Conservation (phyloP, 2,329 filamentous ascomycete genomes). For the Chrysoporthe cubensis region DNA sequence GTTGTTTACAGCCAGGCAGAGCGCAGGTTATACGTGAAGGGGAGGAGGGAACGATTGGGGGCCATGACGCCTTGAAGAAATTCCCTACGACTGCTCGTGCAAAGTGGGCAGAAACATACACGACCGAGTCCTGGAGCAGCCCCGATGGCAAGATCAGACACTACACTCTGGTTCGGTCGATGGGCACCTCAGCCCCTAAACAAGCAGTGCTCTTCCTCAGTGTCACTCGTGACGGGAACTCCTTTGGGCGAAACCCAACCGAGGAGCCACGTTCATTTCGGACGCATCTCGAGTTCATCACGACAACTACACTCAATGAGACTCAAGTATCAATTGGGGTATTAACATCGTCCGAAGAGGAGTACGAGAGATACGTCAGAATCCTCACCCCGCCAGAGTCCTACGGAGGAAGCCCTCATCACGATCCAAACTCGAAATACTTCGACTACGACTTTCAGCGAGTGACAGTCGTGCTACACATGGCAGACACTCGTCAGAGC, state of each 20-base stretch:
- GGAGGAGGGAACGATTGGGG: background rate
- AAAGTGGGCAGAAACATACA: background rate
- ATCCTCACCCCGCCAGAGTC: background rate
- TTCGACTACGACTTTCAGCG: background rate
- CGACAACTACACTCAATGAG: background rate
- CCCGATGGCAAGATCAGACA: constrained; percentile 3
- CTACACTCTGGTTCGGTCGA: background rate
- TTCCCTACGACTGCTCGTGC: background rate
- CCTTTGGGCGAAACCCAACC: constrained; percentile 5
- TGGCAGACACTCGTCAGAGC: background rate
- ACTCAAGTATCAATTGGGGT: background rate
- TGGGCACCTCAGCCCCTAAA: background rate
- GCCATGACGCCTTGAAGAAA: background rate
- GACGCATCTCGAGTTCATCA: constrained; percentile 6
- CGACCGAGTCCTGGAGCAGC: constrained; percentile 7
- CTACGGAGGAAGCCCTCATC: background rate
- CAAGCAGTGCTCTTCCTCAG: constrained; percentile 10
- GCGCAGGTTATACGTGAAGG: background rate
- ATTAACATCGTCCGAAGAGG: background rate
- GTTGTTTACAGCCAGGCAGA: background rate
- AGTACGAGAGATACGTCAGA: background rate
- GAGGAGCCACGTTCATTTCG: background rate
- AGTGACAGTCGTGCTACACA: background rate
- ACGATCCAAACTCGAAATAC: background rate
- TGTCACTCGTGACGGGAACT: background rate